Evolutionary conservation across 805 yeast species (phyloP), one percentile per base, ranked within the genome.

Genomic region (Groenewaldozyma salmanticensis): DNA sequence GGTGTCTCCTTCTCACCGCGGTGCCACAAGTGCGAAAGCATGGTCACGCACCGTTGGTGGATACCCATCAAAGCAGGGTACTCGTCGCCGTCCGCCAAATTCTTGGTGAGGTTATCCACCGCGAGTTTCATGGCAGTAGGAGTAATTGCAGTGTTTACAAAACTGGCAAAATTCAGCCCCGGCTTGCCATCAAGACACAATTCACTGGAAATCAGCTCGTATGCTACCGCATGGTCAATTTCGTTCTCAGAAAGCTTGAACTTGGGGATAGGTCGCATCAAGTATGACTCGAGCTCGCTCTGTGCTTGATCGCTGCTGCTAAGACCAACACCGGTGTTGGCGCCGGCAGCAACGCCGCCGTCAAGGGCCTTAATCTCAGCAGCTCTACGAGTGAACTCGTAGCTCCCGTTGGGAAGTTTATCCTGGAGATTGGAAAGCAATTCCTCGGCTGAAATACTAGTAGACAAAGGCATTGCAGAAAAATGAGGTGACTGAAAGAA

Each of bases 71-170:
- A 60, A 37, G 87, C 81, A 6, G 96, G 96, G 59, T 87, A 87
- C 67, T 87, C 96, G 58, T 88, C 96, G 52, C 81, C 80, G 61
- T 87, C 96, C 5, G 96, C 95, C 54, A 87, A 67, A 61, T 87
- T 87, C 68, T 88, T 87, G 51, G 83, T 79, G 45, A 86, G 52
- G 59, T 87, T 87, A 59, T 83, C 88, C 20, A 58, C 36, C 42
- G 79, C 71, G 50, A 87, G 69, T 48, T 67, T 66, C 16, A 62
- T 61, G 3, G 80, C 75, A 16, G 61, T 60, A n/a, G 67, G 72
- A 41, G 75, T 75, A 18, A 79, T 56, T 49, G 67, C 71, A 5
- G 95, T 87, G 63, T 83, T 84, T 48, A 87, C 96, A 58, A 87
- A 87, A 22, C 90, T 79, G 2, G 96, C 96, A 59, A 87, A 62